Evolutionary conservation across 2,329 filamentous ascomycete species (phyloP).

Genomic region (Zymoseptoria passerinii): DNA sequence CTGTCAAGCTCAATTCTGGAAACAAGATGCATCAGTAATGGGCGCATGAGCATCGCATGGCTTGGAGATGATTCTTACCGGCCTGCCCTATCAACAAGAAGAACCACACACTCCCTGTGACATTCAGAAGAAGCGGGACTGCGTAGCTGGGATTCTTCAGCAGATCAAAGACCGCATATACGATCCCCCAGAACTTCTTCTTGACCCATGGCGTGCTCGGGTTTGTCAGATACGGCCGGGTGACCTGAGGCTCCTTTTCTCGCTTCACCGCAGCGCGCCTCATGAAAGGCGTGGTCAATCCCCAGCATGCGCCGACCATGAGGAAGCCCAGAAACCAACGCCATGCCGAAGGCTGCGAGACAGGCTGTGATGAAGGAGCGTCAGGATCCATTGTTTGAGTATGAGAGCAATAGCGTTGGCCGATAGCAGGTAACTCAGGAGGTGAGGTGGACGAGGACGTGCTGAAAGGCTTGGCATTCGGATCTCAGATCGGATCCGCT

Average conservation of each 20-base stretch:
- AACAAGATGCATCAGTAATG: slow-evolving; percentile 1
- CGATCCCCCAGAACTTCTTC: slow-evolving; percentile 53
- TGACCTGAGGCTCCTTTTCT: slow-evolving; percentile 39
- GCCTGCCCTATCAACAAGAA: slow-evolving; percentile 88
- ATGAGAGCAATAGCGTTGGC: not conserved
- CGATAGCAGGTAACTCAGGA: not conserved
- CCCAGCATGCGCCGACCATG: slow-evolving; percentile 86
- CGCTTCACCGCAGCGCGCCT: slow-evolving; percentile 65
- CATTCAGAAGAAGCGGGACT: slow-evolving; percentile 72
- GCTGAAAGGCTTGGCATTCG: not conserved
- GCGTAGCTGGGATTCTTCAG: slow-evolving; percentile 76
- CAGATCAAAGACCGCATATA: slow-evolving; percentile 70
- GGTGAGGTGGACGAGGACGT: not conserved
- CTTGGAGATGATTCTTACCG: slow-evolving; percentile 48
- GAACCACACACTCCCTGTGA: slow-evolving; percentile 94
- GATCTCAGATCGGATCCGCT: too few species aligned
- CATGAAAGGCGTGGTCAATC: slow-evolving; percentile 83
- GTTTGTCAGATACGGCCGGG: slow-evolving; percentile 39
- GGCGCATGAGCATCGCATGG: not conserved
- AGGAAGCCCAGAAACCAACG: slow-evolving; percentile 86
- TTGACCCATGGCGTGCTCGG: slow-evolving; percentile 50
- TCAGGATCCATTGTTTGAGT: slow-evolving; percentile 23
- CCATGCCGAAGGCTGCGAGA: slow-evolving; percentile 43
- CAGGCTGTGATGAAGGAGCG: slow-evolving; percentile 16
- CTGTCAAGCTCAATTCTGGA: slow-evolving; percentile 79